A percentile compares a stretch with the other conserved stretches of the same genome.
Conservation (phyloP, 2,329 filamentous ascomycete species). For the Pseudogymnoascus sp. region DNA sequence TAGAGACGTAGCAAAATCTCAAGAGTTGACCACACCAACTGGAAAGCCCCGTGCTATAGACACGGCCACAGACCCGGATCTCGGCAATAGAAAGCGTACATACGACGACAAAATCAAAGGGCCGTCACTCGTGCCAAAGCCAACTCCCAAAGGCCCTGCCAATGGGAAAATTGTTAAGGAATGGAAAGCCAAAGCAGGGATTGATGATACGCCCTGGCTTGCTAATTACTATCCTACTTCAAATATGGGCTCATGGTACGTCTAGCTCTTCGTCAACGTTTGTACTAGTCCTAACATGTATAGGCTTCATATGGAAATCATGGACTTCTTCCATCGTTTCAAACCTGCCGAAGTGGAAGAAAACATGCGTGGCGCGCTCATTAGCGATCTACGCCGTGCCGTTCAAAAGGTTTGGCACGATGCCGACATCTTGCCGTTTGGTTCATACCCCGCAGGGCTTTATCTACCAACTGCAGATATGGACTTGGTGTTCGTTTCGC, state of each 20-base stretch:
- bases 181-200: constrained; percentile 32
- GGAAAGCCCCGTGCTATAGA: constrained; percentile 12
- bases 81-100: constrained; percentile 67
- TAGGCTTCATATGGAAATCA: constrained; percentile 81
- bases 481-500: constrained; percentile 75
- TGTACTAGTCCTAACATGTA: constrained; percentile 15
- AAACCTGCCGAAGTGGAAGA: constrained; percentile 70
- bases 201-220: constrained; percentile 54
- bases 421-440: constrained; percentile 65
- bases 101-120: constrained; percentile 52
- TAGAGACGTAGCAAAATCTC: constrained; percentile 8
- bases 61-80: constrained; percentile 32
- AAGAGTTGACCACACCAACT: constrained; percentile 12
- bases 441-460: constrained; percentile 80
- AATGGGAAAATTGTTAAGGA: constrained; percentile 32
- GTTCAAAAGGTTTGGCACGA: constrained; percentile 50
- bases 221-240: constrained; percentile 45
- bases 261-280: constrained; percentile 22
- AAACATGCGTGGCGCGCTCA: constrained; percentile 60
- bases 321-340: constrained; percentile 82
- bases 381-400: constrained; percentile 55
- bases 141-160: constrained; percentile 16
- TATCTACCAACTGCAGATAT: constrained; percentile 79
- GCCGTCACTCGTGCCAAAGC: constrained; percentile 22
- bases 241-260: constrained; percentile 48